phyloP scores from a whole-genome alignment of 2,329 filamentous ascomycete genomes.

The Annulohypoxylon truncatum region DNA sequence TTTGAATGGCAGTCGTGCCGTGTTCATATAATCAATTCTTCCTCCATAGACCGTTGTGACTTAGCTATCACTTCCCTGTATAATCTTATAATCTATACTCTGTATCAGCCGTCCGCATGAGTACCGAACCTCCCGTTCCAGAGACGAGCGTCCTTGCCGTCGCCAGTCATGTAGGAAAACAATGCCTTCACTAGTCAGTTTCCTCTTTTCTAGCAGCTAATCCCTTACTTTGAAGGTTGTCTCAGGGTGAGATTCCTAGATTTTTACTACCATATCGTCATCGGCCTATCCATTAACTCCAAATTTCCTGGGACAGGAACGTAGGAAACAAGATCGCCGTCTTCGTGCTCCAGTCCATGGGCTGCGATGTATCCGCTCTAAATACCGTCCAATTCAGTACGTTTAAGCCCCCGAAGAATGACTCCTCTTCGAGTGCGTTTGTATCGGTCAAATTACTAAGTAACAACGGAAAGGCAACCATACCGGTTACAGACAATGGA shows the following conservation, averaged over 20 bases:
- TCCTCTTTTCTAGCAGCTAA: conserved; percentile 47
- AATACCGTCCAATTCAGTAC: conserved; percentile 98
- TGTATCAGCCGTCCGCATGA: conserved; percentile 48
- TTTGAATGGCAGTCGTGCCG: conserved; percentile 20
- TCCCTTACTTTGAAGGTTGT: conserved; percentile 67
- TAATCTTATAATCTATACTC: neutral
- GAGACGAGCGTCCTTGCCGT: conserved; percentile 82
- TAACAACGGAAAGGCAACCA: conserved; percentile 78
- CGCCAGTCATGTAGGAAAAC: conserved; percentile 83
- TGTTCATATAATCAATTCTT: neutral
- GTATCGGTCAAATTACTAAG: conserved; percentile 4
- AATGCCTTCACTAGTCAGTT: conserved; percentile 32
- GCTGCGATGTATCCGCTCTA: conserved; percentile 91
- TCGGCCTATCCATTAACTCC: conserved; percentile 43
- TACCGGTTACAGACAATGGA: conserved; percentile 89
- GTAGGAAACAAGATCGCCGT: conserved; percentile 98
- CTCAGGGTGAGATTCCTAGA: conserved; percentile 72
- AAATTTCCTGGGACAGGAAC: conserved; percentile 69
- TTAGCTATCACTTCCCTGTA: neutral
- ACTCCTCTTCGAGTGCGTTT: neutral
- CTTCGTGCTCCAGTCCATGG: conserved; percentile 91
- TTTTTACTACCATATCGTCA: conserved; percentile 24
- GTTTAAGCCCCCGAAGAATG: conserved; percentile 46
- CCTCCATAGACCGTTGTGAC: conserved; percentile 14
- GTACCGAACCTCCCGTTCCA: conserved; percentile 59